Percentiles rank a stretch among this genome's conserved stretches.
Conservation (phyloP, 1,139 yeast genomes). For the Schwanniomyces etchellsii region DNA sequence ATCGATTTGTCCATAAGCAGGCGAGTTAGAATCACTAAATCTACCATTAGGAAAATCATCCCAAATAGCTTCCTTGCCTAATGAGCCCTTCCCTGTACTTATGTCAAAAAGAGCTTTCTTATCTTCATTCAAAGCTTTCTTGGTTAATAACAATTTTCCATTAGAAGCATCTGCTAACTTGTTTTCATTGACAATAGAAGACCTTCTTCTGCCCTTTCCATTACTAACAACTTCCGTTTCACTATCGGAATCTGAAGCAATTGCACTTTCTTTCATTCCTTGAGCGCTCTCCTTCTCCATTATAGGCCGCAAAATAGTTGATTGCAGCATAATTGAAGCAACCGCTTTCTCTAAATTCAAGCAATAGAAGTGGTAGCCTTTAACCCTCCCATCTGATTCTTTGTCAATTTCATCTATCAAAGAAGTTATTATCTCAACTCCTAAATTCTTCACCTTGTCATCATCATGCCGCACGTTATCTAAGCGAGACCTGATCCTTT, state of each 20-base stretch:
- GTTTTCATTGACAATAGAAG: slow-evolving; percentile 43
- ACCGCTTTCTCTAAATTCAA: slow-evolving; percentile 86
- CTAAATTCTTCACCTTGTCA: slow-evolving; percentile 75
- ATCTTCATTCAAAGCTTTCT: slow-evolving; percentile 22
- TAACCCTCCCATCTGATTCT: slow-evolving; percentile 50
- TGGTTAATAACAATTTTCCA: slow-evolving; percentile 18
- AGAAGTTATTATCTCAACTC: slow-evolving; percentile 67
- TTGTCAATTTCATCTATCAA: slow-evolving; percentile 54
- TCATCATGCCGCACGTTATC: slow-evolving; percentile 68
- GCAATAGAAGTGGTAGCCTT: slow-evolving; percentile 87
- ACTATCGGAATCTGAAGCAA: slow-evolving; percentile 31
- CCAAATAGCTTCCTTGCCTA: slow-evolving; percentile 95
- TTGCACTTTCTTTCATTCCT: slow-evolving; percentile 22
- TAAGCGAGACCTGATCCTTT: slow-evolving; percentile 31
- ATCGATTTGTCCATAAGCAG: slow-evolving; percentile 96
- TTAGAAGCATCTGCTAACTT: slow-evolving; percentile 31
- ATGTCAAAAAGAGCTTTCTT: slow-evolving; percentile 65
- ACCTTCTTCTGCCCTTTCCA: slow-evolving; percentile 29
- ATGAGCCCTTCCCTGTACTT: slow-evolving; percentile 76
- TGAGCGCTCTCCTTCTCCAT: slow-evolving; percentile 13
- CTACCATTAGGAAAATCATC: slow-evolving; percentile 98
- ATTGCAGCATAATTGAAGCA: slow-evolving; percentile 71
- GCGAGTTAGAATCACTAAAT: slow-evolving; percentile 95
- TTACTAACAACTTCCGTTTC: slow-evolving; percentile 7
- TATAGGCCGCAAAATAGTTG: slow-evolving; percentile 39